Evolutionary conservation across 257 asterid genomes (phyloP).

Genomic region (Capsicum chinense): DNA sequence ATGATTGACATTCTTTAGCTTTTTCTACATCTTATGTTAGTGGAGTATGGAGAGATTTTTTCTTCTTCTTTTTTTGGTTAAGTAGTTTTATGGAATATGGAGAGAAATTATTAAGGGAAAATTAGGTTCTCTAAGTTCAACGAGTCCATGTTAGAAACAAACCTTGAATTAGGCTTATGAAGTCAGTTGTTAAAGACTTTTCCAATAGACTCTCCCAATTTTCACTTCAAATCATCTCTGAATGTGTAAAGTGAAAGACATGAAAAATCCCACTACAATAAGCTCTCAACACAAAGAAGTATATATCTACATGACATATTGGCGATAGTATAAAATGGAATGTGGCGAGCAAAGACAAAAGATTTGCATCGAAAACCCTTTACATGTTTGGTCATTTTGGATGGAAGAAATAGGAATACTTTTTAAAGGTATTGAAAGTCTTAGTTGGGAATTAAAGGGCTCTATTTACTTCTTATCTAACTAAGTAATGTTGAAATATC

Average conservation of each 20-base stretch:
- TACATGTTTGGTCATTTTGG: slow-evolving; percentile 21
- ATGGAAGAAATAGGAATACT: neutral
- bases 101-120: neutral
- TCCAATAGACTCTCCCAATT: neutral
- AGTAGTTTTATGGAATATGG: neutral
- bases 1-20: neutral
- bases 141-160: neutral
- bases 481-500: neutral
- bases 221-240: neutral
- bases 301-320: neutral
- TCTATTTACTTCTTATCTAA: neutral
- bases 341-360: neutral
- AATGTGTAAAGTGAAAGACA: neutral
- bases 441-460: neutral
- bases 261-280: neutral
- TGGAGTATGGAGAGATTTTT: neutral
- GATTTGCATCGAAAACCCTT: neutral
- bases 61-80: neutral
- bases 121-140: neutral
- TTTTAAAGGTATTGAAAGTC: neutral
- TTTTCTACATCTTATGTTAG: neutral
- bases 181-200: neutral
- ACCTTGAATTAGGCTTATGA: neutral
- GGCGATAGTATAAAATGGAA: neutral
- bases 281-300: neutral